Percentiles rank a stretch among this genome's conserved stretches.
phyloP scores from a whole-genome alignment of 1,284 basidiomycete genomes.

The Sparassis latifolia region DNA sequence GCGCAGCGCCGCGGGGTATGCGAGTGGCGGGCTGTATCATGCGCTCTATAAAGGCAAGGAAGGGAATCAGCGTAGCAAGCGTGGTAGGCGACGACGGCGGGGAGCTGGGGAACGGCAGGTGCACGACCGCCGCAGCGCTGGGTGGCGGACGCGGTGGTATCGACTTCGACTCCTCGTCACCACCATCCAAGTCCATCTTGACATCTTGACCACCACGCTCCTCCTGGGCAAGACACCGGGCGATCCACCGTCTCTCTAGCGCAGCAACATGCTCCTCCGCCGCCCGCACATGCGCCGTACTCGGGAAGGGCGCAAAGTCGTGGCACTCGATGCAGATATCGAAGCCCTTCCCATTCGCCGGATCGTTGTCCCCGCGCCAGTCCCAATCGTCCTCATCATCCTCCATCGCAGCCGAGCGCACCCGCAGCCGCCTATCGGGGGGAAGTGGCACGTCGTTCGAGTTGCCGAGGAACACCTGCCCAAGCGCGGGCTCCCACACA shows the following conservation, averaged over 20 bases:
- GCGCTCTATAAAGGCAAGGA: slow-evolving; percentile 56
- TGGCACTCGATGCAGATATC: slow-evolving; percentile 86
- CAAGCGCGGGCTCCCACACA: slow-evolving; percentile 47
- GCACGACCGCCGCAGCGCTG: slow-evolving; percentile 64
- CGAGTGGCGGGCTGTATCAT: slow-evolving; percentile 39
- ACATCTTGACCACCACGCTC: neutral
- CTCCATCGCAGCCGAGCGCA: slow-evolving; percentile 16
- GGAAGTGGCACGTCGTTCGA: slow-evolving; percentile 66
- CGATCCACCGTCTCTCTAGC: slow-evolving; percentile 57
- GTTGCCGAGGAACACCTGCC: slow-evolving; percentile 74
- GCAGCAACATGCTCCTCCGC: slow-evolving; percentile 65
- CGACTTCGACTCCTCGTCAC: slow-evolving; percentile 23
- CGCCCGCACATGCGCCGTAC: slow-evolving; percentile 50
- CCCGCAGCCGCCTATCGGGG: slow-evolving; percentile 18
- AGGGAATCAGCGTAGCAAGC: slow-evolving; percentile 46
- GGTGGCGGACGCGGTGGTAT: slow-evolving; percentile 58
- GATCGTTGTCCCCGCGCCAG: slow-evolving; percentile 47
- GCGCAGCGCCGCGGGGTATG: slow-evolving; percentile 17
- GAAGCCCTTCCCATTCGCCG: slow-evolving; percentile 54
- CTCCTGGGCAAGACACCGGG: slow-evolving; percentile 25
- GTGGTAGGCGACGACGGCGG: slow-evolving; percentile 44
- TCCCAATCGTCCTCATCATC: slow-evolving; percentile 45
- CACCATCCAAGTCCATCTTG: slow-evolving; percentile 13
- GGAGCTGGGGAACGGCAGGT: slow-evolving; percentile 64
- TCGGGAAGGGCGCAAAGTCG: slow-evolving; percentile 68